Evolutionary conservation across 2,329 filamentous ascomycete species (phyloP).

Genomic region (Cladosporium sphaerospermum): DNA sequence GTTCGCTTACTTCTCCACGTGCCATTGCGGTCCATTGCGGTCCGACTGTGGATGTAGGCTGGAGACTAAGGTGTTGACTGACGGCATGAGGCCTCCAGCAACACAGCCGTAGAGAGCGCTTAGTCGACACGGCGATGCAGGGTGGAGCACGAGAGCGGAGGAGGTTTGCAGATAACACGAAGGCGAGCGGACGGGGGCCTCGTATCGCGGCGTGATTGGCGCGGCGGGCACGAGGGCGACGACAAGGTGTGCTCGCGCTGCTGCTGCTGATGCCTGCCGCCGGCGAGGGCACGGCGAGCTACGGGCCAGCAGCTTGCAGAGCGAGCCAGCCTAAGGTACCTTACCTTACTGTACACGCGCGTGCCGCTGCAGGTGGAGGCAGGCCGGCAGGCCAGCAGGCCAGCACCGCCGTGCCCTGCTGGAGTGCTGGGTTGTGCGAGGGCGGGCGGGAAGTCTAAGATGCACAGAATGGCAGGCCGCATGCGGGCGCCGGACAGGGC

Average conservation of each 20-base stretch:
- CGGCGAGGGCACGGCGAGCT: no score
- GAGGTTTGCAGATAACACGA: not conserved
- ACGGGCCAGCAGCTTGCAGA: no score
- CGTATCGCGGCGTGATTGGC: constrained; percentile 1
- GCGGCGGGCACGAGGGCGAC: not conserved
- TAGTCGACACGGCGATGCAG: not conserved
- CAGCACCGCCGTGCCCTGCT: not conserved
- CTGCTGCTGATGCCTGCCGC: not conserved
- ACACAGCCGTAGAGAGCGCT: not conserved
- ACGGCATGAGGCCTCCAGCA: not conserved
- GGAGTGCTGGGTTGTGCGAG: no score
- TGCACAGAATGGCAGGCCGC: no score
- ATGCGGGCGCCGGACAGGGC: not conserved
- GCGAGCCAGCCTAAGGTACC: no score
- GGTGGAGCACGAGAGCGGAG: not conserved
- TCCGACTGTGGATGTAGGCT: not conserved
- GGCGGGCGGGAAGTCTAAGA: no score
- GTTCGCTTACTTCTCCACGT: constrained; percentile 1
- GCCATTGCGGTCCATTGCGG: not conserved
- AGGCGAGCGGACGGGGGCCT: not conserved
- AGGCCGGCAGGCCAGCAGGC: not conserved
- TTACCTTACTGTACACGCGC: not conserved
- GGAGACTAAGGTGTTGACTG: no score
- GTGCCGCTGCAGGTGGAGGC: not conserved
- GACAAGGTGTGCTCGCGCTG: not conserved